Conservation (phyloP, 192 early-diverging fungal species). For the Lunasporangiospora selenospora region DNA sequence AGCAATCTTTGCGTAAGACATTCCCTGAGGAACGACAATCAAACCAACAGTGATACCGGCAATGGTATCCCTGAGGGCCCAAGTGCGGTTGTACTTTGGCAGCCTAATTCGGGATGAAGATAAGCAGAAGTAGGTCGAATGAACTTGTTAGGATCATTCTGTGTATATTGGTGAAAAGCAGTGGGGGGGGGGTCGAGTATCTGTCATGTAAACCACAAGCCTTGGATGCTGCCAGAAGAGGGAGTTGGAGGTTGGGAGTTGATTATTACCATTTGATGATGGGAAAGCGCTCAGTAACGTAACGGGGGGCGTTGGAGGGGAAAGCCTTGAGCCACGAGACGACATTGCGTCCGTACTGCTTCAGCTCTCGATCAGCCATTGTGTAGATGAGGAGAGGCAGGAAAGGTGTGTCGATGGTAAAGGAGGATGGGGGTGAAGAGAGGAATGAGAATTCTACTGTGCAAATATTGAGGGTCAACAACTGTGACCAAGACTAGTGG, state of each 20-base stretch:
- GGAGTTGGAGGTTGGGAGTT: neutral
- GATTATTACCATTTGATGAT: conserved; percentile 43
- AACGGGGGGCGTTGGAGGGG: conserved; percentile 35
- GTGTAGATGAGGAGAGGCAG: neutral
- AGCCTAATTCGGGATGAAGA: conserved; percentile 12
- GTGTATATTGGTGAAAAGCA: too few species aligned
- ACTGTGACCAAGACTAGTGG: neutral
- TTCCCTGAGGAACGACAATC: conserved; percentile 76
- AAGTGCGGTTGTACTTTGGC: conserved; percentile 49
- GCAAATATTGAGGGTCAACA: neutral
- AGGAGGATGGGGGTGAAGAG: neutral
- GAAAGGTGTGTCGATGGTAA: neutral
- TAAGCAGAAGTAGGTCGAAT: neutral
- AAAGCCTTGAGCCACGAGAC: conserved; percentile 38
- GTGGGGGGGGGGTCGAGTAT: too few species aligned
- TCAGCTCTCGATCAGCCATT: conserved; percentile 44
- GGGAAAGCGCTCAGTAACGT: conserved; percentile 36
- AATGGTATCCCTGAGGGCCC: conserved; percentile 61
- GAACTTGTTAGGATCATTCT: neutral
- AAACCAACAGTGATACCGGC: conserved; percentile 82
- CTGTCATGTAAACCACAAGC: too few species aligned
- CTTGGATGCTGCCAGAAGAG: too few species aligned
- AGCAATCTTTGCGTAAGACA: conserved; percentile 78
- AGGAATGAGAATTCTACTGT: neutral
- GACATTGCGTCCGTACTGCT: conserved; percentile 17